Evolutionary conservation across 2,329 filamentous ascomycete species (phyloP), one percentile per base, ranked within the genome.

Genomic region (Cyphellophora europaea): DNA sequence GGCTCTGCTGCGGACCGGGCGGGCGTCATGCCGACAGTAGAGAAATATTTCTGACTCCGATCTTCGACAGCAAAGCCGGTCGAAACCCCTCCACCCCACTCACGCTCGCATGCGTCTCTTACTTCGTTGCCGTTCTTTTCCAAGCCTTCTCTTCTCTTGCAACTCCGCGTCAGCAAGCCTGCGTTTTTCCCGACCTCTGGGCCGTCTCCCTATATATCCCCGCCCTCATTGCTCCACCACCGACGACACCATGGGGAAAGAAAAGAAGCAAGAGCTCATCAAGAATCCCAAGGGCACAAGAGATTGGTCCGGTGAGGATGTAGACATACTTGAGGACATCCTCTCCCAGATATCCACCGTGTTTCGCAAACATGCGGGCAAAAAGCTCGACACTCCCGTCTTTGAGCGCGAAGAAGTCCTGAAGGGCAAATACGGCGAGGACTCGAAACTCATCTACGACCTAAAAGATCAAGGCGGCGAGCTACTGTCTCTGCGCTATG

Each of bases 281-380:
- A 93, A 93, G 70, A 84, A 81, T 53, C 84, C 86, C 43, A 93
- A 93, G 71, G 86, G 87, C 49, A 93, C 86, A 47, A 83, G 85
- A 56, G 87, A 93, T 59, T 93, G 80, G 82, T 71, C 77, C 53
- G 82, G 80, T 49, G 73, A 73, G 59, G 79, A 87, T 55, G 82
- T 87, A 69, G 72, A 85, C 53, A 77, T 89, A 53, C 77, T 83
- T 50, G 82, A 88, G 60, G 76, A 79, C 56, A 87, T 89, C 63
- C 88, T 85, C 59, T 69, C 63, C 53, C 78, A 74, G 51, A 85
- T 89, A 57, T 77, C 75, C 47, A 67, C 78, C 40, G 78, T 89
- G 55, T 89, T 91, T 68, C 86, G 87, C 64, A 79, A 80, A 51
- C 82, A 89, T 65, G 84, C 82, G 56, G 84, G 73, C 44, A 78